Percentiles rank a stretch among this genome's conserved stretches.
These are phyloP conservation scores for Cercophora newfieldiana DNA, from an alignment of 495 filamentous ascomycete genomes.

Conservation along the genomic window DNA sequence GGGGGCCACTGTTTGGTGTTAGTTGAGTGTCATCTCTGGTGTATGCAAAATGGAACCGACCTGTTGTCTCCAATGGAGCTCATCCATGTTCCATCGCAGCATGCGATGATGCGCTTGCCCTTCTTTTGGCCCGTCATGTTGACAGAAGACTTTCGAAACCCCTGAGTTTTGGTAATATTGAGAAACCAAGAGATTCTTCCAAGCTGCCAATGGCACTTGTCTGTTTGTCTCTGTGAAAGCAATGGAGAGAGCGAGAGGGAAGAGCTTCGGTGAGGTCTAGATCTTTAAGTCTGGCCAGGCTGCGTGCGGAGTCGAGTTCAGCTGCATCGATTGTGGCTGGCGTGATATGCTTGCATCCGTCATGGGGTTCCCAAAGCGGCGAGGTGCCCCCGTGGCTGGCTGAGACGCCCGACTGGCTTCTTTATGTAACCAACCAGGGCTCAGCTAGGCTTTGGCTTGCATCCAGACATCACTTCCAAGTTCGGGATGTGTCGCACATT, in stretches of 20 bases:
- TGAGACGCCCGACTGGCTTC: neutral
- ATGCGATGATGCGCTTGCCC: neutral
- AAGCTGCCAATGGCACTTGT: neutral
- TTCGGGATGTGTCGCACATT: neutral
- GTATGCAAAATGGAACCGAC: neutral
- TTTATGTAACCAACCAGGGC: neutral
- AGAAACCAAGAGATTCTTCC: neutral
- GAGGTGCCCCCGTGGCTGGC: neutral
- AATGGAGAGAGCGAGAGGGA: neutral
- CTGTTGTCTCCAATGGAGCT: neutral
- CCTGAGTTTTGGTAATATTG: neutral
- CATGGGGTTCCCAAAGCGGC: neutral
- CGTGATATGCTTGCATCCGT: neutral
- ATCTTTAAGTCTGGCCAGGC: neutral
- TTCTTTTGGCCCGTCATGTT: neutral
- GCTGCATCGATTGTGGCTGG: neutral
- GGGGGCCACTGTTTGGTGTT: neutral
- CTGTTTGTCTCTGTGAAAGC: neutral
- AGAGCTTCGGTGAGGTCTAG: neutral
- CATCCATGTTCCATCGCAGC: conserved; percentile 4
- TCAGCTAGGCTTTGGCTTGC: neutral
- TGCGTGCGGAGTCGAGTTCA: neutral
- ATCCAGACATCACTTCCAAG: no score
- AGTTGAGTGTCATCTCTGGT: neutral
- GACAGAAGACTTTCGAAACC: neutral